phyloP scores from a whole-genome alignment of 257 asterid species.

The Dorcoceras hygrometricum region DNA sequence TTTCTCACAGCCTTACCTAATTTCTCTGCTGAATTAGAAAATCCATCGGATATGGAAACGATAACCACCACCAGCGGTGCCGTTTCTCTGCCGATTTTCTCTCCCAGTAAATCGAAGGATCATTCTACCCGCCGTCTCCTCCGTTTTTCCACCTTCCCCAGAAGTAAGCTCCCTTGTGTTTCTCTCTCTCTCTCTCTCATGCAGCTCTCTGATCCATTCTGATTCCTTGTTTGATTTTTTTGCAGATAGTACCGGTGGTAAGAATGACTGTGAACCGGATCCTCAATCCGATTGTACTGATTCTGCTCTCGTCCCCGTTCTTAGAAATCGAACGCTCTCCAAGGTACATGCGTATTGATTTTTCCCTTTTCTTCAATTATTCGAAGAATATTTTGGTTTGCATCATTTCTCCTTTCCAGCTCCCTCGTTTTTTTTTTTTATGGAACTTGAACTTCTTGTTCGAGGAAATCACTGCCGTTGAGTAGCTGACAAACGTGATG shows the following conservation, averaged over 20 bases:
- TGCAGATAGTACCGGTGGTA: conserved; percentile 21
- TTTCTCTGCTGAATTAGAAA: not conserved
- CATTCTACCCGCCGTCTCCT: conserved; percentile 40
- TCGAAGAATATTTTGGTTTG: not conserved
- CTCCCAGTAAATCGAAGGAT: conserved; percentile 39
- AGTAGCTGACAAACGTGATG: not conserved
- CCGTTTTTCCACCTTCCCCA: conserved; percentile 60
- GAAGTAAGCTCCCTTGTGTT: conserved; percentile 32
- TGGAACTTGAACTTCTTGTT: not conserved
- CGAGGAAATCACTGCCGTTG: not conserved
- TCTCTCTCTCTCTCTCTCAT: not conserved
- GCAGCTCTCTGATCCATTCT: not conserved
- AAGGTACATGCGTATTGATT: not conserved
- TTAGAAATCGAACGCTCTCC: not conserved
- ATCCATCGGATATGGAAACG: conserved; percentile 53
- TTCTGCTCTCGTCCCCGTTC: not conserved
- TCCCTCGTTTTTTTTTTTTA: not conserved
- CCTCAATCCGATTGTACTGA: not conserved
- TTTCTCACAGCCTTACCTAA: not conserved
- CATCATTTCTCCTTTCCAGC: not conserved
- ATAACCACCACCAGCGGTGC: conserved; percentile 42
- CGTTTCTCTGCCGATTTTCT: conserved; percentile 47
- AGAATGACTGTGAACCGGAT: not conserved
- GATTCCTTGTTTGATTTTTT: not conserved
- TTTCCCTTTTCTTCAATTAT: not conserved